Evolutionary conservation across 2,329 filamentous ascomycete genomes (phyloP), one percentile per base, ranked within the genome.

Genomic region (Trichoderma oligosporum): DNA sequence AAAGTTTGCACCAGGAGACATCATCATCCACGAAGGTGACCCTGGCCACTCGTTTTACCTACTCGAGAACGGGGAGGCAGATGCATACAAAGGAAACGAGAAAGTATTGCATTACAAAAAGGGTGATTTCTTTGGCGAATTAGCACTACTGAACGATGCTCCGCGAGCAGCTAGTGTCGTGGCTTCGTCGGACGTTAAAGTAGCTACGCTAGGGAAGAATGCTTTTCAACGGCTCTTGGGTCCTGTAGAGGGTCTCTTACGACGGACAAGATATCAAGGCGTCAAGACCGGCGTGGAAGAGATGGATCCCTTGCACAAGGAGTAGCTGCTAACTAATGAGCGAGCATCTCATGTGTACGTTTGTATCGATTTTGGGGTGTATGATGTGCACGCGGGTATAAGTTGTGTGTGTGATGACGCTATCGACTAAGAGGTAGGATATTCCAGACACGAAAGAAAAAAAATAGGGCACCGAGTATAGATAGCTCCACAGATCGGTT

Each of bases 91-190:
- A 75, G 79, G 83, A n/a, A 89, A 86, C 36, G 78, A 83, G 59
- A 80, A 87, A 2, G 87, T 97, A 62, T 90, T 91, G 68, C 79
- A 84, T 54, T 97, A 97, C 73, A 81, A 79, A 62, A 94, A 96
- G 74, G 94, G 94, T 27, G 94, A 97, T 68, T 99, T 94, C 78
- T 99, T 99, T 74, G 94, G 94, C 61, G 94, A 99, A 75, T 79
- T 99, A 60, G 94, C 94, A 6, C 75, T 99, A 68, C 80, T 97
- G 64, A 95, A 97, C 65, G 93, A 99, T 69, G 89, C 91, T 55
- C 94, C 94, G 7, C 86, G 94, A 68, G 93, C 93, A 35, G 94
- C 94, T 49, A 96, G 88, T 64, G 85, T 99, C 52, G 78, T 95
- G 45, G 89, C 89, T 66, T 82, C 84, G 71, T 89, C 88, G 6